Conservation (phyloP, 192 early-diverging fungal genomes). For the Podila verticillata region DNA sequence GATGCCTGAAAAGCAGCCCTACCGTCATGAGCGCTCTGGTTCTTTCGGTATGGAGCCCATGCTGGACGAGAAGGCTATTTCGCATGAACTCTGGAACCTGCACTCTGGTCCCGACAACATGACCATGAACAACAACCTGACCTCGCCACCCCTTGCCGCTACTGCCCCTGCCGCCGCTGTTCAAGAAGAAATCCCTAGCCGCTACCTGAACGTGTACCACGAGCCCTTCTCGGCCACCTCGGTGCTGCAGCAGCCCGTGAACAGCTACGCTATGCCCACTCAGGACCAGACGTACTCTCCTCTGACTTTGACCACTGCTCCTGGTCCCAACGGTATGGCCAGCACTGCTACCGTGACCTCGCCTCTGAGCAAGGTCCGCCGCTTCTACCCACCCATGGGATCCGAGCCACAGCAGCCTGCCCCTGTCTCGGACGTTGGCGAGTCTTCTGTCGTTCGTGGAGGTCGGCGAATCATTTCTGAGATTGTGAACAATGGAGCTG, state of each 20-base stretch:
- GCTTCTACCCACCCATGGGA: constrained; percentile 49
- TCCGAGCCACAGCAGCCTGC: constrained; percentile 15
- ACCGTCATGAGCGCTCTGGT: constrained; percentile 13
- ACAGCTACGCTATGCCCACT: constrained; percentile 38
- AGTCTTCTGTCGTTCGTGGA: constrained; percentile 39
- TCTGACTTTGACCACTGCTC: constrained; percentile 28
- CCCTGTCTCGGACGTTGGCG: constrained; percentile 14
- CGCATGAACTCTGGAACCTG: constrained; percentile 35
- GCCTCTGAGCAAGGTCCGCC: constrained; percentile 30
- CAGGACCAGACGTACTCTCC: constrained; percentile 29
- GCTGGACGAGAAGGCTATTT: constrained; percentile 42
- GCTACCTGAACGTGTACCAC: constrained; percentile 43
- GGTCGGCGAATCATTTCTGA: constrained; percentile 45
- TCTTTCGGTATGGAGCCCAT: constrained; percentile 21
- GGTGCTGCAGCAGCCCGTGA: constrained; percentile 43
- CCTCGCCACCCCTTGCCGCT: background rate
- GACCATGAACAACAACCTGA: constrained; percentile 13
- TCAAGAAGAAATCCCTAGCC: constrained; percentile 32
- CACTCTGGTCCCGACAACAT: constrained; percentile 27
- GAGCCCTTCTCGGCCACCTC: constrained; percentile 47
- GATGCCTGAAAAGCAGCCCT: constrained; percentile 24
- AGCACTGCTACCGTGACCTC: constrained; percentile 10
- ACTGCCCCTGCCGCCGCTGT: constrained; percentile 1
- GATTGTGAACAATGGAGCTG: constrained; percentile 49
- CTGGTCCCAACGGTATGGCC: background rate